A percentile compares a stretch with the other conserved stretches of the same genome.
These are phyloP conservation scores for Alternaria triticina DNA, from an alignment of 2,329 filamentous ascomycete genomes.

Conservation along the genomic window DNA sequence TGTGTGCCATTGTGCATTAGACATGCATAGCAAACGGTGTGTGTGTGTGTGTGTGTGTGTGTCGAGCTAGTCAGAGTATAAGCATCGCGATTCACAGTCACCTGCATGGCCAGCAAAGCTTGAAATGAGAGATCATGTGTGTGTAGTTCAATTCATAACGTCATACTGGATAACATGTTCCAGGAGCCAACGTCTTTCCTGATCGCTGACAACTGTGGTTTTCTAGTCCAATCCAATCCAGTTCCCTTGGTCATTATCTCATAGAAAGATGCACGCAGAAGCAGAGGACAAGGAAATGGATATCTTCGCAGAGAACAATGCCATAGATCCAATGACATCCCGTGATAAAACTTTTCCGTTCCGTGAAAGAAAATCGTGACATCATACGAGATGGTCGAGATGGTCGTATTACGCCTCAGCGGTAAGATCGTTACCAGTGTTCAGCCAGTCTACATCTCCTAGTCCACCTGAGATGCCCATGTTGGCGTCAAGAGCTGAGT, in stretches of 20 bases:
- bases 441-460: slow-evolving; percentile 27
- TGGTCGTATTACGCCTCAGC: slow-evolving; percentile 15
- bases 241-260: not conserved
- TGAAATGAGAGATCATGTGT: not conserved
- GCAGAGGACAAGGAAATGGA: not conserved
- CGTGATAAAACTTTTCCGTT: not conserved
- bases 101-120: not conserved
- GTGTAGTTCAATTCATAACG: not conserved
- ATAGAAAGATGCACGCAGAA: not conserved
- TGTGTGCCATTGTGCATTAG: not conserved
- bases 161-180: not conserved
- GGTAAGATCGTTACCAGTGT: slow-evolving; percentile 10
- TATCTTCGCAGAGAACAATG: slow-evolving; percentile 1
- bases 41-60: not conserved
- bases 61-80: not conserved
- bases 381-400: not conserved
- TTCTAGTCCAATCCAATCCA: not conserved
- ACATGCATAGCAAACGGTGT: not conserved
- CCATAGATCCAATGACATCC: slow-evolving; percentile 3
- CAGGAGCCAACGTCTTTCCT: not conserved
- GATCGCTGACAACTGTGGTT: not conserved
- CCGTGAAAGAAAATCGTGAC: not conserved
- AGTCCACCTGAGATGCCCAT: slow-evolving; percentile 17
- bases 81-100: not conserved
- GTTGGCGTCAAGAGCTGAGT: slow-evolving; percentile 26